Conservation (phyloP, 768 basidiomycete genomes). For the Russula dissimulans region DNA sequence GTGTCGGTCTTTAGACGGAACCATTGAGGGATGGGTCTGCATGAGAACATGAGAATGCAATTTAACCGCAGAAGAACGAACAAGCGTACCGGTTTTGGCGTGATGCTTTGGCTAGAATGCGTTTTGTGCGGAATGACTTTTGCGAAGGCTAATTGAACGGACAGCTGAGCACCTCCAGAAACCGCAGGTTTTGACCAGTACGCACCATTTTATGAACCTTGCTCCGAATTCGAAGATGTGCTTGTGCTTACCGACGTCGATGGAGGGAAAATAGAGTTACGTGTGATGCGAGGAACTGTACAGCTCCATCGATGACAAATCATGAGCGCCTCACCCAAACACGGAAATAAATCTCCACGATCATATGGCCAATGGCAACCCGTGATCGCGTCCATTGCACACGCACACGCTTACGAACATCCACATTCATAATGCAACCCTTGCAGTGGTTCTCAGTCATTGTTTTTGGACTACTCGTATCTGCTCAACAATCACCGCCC, state of each 20-base stretch:
- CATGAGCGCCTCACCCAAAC: neutral
- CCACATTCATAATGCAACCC: constrained; percentile 38
- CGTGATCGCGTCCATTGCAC: too few species aligned
- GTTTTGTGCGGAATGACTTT: constrained; percentile 97
- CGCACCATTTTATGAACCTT: neutral
- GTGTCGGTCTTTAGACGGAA: constrained; percentile 95
- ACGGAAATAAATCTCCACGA: neutral
- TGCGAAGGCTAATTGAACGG: constrained; percentile 71
- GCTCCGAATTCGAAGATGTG: neutral
- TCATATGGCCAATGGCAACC: neutral
- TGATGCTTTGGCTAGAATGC: constrained; percentile 89
- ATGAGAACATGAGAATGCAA: neutral
- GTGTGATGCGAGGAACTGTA: neutral
- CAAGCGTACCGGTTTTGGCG: constrained; percentile 80
- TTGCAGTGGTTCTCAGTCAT: constrained; percentile 40
- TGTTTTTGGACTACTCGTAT: constrained; percentile 38
- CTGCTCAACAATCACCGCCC: constrained; percentile 38
- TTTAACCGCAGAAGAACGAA: neutral
- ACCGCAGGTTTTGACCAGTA: neutral
- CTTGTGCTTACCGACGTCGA: neutral
- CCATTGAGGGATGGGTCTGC: constrained; percentile 96
- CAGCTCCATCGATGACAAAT: constrained; percentile 1
- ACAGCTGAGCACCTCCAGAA: neutral
- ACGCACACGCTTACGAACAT: neutral
- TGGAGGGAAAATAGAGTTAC: neutral